phyloP scores from a whole-genome alignment of 2,329 filamentous ascomycete species.

The Fusarium redolens region DNA sequence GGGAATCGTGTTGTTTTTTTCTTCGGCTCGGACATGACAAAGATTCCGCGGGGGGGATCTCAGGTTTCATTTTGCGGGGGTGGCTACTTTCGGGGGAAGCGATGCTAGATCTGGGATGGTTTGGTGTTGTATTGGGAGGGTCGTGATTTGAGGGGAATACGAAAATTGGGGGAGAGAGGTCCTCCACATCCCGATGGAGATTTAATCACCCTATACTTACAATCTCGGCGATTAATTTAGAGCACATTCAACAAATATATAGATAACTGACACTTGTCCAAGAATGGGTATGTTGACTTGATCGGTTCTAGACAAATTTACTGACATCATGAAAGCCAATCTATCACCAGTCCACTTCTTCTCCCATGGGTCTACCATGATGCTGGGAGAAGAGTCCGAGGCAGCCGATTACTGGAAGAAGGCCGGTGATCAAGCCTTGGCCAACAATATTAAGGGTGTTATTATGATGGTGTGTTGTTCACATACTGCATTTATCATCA shows the following conservation, averaged over 20 bases:
- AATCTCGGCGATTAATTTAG: background rate
- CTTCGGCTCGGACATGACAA: slow-evolving; percentile 15
- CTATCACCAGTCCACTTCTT: slow-evolving; percentile 40
- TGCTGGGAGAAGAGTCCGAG: slow-evolving; percentile 39
- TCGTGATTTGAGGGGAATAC: background rate
- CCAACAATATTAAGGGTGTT: slow-evolving; percentile 34
- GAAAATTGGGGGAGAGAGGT: background rate
- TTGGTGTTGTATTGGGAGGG: background rate
- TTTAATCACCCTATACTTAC: background rate
- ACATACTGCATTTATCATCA: accelerated
- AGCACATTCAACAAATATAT: background rate
- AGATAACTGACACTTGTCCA: background rate
- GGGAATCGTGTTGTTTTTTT: slow-evolving; percentile 7
- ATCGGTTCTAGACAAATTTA: too few relatives aligned
- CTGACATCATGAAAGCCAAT: slow-evolving; percentile 17
- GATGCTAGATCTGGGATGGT: background rate
- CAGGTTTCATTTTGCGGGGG: slow-evolving; percentile 4
- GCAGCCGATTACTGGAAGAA: slow-evolving; percentile 41
- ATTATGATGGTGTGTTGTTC: slow-evolving; percentile 32
- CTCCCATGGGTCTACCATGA: slow-evolving; percentile 43
- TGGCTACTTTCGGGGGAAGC: background rate
- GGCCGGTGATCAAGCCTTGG: slow-evolving; percentile 36
- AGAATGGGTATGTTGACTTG: slow-evolving; percentile 4
- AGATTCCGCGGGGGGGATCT: slow-evolving; percentile 1
- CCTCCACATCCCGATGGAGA: slow-evolving; percentile 20